Evolutionary conservation across 169 alveolate species (phyloP).

Genomic region (Plasmodium chabaudi): DNA sequence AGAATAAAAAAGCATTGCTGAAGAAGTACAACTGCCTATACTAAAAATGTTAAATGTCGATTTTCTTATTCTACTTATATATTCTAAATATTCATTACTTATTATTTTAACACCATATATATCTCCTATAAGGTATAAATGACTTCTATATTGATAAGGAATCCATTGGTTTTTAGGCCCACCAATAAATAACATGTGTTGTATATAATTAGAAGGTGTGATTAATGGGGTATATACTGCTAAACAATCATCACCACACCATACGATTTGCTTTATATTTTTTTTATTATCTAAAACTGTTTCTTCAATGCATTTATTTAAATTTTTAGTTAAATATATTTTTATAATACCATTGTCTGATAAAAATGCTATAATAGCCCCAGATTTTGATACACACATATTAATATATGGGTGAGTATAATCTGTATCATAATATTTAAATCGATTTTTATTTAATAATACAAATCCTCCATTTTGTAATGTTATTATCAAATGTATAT

Average conservation of each 20-base stretch:
- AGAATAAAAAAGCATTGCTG: slow-evolving; percentile 86
- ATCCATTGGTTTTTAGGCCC: slow-evolving; percentile 85
- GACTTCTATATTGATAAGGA: slow-evolving; percentile 79
- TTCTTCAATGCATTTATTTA: slow-evolving; percentile 66
- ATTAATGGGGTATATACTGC: slow-evolving; percentile 78
- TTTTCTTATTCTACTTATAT: slow-evolving; percentile 78
- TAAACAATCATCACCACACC: slow-evolving; percentile 87
- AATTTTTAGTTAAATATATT: slow-evolving; percentile 74
- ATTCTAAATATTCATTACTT: slow-evolving; percentile 79
- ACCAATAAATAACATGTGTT: slow-evolving; percentile 81
- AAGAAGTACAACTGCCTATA: slow-evolving; percentile 85
- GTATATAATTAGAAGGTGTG: slow-evolving; percentile 76
- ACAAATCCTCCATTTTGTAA: slow-evolving; percentile 59
- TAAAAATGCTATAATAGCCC: slow-evolving; percentile 55
- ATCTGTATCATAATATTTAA: slow-evolving; percentile 40
- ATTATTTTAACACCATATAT: slow-evolving; percentile 82
- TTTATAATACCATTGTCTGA: slow-evolving; percentile 61
- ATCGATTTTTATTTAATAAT: slow-evolving; percentile 42
- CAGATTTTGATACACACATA: slow-evolving; percentile 67
- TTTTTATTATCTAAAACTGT: slow-evolving; percentile 66
- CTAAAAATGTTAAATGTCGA: slow-evolving; percentile 81
- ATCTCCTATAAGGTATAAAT: slow-evolving; percentile 77
- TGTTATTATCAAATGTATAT: slow-evolving; percentile 51
- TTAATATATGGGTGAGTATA: slow-evolving; percentile 27
- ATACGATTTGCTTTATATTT: slow-evolving; percentile 79